phyloP scores from a whole-genome alignment of 345 rosid species.

The Psidium guajava region DNA sequence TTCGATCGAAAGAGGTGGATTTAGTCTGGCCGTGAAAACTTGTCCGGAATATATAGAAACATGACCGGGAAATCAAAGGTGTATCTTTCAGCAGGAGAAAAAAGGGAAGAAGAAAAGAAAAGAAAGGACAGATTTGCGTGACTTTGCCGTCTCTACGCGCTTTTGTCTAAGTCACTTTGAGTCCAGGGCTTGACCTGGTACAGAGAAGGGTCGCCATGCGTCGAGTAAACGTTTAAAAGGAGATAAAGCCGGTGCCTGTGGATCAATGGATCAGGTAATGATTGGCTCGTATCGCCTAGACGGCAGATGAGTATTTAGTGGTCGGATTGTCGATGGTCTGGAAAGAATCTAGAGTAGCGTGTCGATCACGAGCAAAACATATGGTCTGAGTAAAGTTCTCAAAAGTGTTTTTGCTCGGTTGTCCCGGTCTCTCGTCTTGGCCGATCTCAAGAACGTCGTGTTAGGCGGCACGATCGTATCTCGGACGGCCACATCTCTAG shows the following conservation, averaged over 20 bases:
- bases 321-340: neutral
- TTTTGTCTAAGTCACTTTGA: neutral
- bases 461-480: neutral
- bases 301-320: neutral
- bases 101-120: neutral
- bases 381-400: neutral
- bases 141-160: neutral
- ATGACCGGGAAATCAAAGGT: neutral
- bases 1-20: neutral
- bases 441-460: neutral
- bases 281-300: neutral
- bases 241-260: neutral
- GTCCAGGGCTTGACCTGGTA: neutral
- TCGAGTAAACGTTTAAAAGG: neutral
- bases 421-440: neutral
- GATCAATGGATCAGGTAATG: neutral
- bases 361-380: neutral
- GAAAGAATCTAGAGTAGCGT: neutral
- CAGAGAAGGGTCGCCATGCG: no score
- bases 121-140: neutral
- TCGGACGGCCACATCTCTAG: neutral
- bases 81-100: neutral
- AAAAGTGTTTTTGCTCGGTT: neutral
- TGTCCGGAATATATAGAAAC: neutral
- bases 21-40: neutral